Base-by-base conservation (phyloP, 805 yeast genomes). In the Sugiyamaella boreocaroliniensis region DNA sequence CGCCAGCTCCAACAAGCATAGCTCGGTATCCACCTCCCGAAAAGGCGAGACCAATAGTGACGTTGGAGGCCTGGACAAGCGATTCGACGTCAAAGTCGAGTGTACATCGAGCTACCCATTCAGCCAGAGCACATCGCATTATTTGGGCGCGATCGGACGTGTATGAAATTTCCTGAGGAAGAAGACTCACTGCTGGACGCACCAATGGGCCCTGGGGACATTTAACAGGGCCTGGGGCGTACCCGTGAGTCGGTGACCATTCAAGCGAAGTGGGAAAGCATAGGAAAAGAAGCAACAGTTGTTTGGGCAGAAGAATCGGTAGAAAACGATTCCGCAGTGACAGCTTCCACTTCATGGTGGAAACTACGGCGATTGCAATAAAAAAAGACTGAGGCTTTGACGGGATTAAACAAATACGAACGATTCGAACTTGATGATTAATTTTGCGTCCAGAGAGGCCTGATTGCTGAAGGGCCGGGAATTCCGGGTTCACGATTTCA, bases 21-120 rank as follows among this genome's bases (percentile, higher is more conserved):
- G 96, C 93, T 57, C 96, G 75, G 66, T 86, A 89, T 4, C 97
- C 97, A 61, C 97, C 97, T 45, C 97, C 97, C 15, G 88, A 80
- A 59, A 83, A 81, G 6, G 89, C 83, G 14, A 71, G 54, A 7
- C 74, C 76, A 29, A 68, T 56, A 5, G 56, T 58, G 45, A 67
- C 47, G 16, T 58, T 48, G 2, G 61, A 48, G 49, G 56, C 34
- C 14, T 26, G 46, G 26, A 64, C 42, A 15, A 64, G 54, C 2
- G 56, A 53, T 5, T 65, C 65, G 1, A 75, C 76, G 56, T 79
- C 75, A 57, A 80, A 77, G 55, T 75, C 80, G 64, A 80, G 61
- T 50, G 71, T 71, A 16, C 77, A 70, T 15, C 73, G 68, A 29
- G 67, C 62, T 47, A 80, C 68, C 62, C 77, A 79, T 26, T 68